Conservation (phyloP, 1,139 yeast genomes). For the Saccharomyces pastorianus region DNA sequence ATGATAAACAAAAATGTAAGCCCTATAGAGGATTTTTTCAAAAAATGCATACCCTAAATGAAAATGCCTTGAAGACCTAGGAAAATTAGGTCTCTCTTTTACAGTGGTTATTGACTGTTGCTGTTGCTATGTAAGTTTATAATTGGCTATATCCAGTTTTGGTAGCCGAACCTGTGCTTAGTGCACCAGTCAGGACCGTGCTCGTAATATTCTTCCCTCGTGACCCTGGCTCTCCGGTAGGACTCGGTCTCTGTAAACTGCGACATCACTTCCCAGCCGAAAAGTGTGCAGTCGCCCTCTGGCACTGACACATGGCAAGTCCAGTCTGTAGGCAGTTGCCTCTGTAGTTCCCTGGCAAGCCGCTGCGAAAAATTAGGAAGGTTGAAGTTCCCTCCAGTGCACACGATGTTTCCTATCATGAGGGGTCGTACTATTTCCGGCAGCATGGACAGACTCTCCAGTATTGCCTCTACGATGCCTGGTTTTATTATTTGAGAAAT, state of each 20-base stretch:
- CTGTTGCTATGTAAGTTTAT: background rate
- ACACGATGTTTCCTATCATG: constrained; percentile 66
- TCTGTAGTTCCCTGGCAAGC: constrained; percentile 49
- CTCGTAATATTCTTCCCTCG: constrained; percentile 75
- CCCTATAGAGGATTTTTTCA: background rate
- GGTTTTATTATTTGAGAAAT: constrained; percentile 69
- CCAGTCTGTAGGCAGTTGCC: constrained; percentile 65
- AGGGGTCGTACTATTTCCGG: constrained; percentile 74
- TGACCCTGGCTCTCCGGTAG: constrained; percentile 50
- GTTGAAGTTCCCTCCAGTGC: constrained; percentile 77
- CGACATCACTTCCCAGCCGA: constrained; percentile 53
- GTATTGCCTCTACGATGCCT: constrained; percentile 62
- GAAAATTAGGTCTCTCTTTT: too few relatives aligned
- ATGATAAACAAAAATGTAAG: background rate
- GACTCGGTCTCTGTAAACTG: constrained; percentile 44
- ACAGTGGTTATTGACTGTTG: background rate
- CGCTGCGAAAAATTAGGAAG: constrained; percentile 61
- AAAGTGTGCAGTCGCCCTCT: constrained; percentile 34
- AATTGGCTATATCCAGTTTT: constrained; percentile 28
- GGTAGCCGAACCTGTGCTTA: constrained; percentile 65
- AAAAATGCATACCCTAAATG: background rate
- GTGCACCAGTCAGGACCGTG: constrained; percentile 73
- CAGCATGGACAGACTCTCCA: constrained; percentile 59
- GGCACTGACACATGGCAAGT: constrained; percentile 45
- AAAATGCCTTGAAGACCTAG: background rate